Evolutionary conservation across 169 alveolate genomes (phyloP).

Genomic region (Amoebophrya sp.): DNA sequence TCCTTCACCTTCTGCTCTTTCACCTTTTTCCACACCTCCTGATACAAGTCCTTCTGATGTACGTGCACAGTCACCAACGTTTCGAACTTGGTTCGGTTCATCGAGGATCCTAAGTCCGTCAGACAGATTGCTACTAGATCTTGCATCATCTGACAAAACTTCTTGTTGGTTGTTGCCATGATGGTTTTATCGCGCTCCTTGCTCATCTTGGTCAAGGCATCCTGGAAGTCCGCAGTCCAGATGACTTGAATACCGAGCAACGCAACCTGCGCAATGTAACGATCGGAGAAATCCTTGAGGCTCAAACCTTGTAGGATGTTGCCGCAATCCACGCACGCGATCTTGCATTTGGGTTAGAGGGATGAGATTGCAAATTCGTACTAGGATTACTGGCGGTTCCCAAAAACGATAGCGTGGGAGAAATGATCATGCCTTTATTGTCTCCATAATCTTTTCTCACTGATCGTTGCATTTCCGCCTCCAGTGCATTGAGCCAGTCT

Average conservation of each 20-base stretch:
- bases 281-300: constrained; percentile 75
- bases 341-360: too few species aligned
- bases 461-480: constrained; percentile 73
- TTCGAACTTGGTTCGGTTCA: constrained; percentile 85
- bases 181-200: constrained; percentile 53
- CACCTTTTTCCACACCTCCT: constrained; percentile 75
- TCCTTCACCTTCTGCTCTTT: constrained; percentile 53
- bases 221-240: constrained; percentile 82
- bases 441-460: neutral
- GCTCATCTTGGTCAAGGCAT: constrained; percentile 69
- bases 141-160: constrained; percentile 69
- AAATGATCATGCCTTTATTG: too few species aligned
- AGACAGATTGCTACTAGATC: constrained; percentile 80
- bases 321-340: neutral
- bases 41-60: constrained; percentile 89
- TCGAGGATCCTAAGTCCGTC: constrained; percentile 75
- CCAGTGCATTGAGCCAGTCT: constrained; percentile 88
- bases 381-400: too few species aligned
- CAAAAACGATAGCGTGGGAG: too few species aligned
- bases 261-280: constrained; percentile 81
- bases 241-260: constrained; percentile 75
- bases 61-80: constrained; percentile 91
- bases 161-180: constrained; percentile 58
- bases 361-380: too few species aligned
- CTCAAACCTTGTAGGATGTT: constrained; percentile 54